Percentiles rank a stretch among this genome's conserved stretches.
Evolutionary conservation across 2,329 filamentous ascomycete genomes (phyloP).

Genomic region (Botrytis pseudocinerea): DNA sequence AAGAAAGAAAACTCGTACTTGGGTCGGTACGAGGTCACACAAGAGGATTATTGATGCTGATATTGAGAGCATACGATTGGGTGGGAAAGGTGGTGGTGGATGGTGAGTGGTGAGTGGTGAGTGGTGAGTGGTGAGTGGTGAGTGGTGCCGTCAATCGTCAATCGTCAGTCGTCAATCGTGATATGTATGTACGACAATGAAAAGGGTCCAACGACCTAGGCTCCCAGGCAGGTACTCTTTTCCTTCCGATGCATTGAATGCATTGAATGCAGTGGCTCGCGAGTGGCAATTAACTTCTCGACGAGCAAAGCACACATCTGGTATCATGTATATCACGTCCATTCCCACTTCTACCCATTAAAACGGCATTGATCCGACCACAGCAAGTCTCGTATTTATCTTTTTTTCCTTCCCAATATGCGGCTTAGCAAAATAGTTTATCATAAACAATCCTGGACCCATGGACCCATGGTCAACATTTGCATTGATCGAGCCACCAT

Average conservation of each 20-base stretch:
- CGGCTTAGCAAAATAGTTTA: slow-evolving; percentile 1
- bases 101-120: too few species aligned
- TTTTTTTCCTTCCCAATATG: background rate
- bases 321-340: background rate
- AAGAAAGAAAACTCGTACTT: background rate
- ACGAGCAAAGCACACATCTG: background rate
- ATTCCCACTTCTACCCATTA: background rate
- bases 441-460: background rate
- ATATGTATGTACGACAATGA: background rate
- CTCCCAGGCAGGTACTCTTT: background rate
- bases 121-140: too few species aligned
- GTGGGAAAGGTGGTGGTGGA: background rate
- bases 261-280: background rate
- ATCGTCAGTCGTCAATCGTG: background rate
- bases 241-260: background rate
- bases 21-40: background rate
- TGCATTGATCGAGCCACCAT: background rate
- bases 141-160: background rate
- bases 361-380: slow-evolving; percentile 11
- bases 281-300: background rate
- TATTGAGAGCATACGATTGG: background rate
- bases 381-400: slow-evolving; percentile 2
- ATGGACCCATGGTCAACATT: background rate
- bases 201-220: background rate
- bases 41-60: too few species aligned